Evolutionary conservation across 83 land plant species (phyloP), one percentile per base, ranked within the genome.

Genomic region (Picea mariana): DNA sequence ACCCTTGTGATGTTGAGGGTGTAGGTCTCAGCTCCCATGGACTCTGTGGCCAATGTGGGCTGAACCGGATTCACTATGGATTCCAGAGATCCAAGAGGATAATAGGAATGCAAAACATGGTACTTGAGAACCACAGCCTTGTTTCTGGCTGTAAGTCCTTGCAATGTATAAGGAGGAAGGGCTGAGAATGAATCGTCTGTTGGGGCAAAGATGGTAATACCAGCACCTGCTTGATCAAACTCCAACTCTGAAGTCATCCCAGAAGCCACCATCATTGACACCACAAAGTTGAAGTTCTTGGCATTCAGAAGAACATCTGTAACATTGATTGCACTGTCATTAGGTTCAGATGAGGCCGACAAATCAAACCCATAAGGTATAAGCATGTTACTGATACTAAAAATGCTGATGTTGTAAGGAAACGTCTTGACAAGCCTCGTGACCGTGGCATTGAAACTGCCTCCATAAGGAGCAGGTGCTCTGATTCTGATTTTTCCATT

Each of bases 31-130:
- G 96, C 95, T 0, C 87, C 90, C 16, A 27, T 86, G 13, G 79
- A 71, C 81, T 92, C 92, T 21, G 97, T 92, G 11, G 95, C 95
- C 65, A 94, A 65, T 16, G 97, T 94, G 31, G 95, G 97, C 68
- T 89, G 91, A 8, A 87, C 88, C 6, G 95, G 95, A 79, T 92
- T 94, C 60, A 90, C 92, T 34, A 94, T 90, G 61, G 89, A 83
- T 67, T 90, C 87, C 62, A 94, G 83, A 6, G 95, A 87, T 9
- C 93, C 93, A 13, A 94, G 80, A 60, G 97, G 91, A 79, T 92
- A 94, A 83, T 94, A 94, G 13, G 93, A 89, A 75, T 89, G 90
- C 61, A 94, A 84, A 5, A 86, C 97, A 72, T 94, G 97, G 79
- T 86, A 91, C 60, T 87, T 82, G 64, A 94, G 83, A 24, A 91